These are phyloP conservation scores for Blakeslea trispora DNA, from an alignment of 371 early-diverging fungal genomes.

Conservation along the genomic window DNA sequence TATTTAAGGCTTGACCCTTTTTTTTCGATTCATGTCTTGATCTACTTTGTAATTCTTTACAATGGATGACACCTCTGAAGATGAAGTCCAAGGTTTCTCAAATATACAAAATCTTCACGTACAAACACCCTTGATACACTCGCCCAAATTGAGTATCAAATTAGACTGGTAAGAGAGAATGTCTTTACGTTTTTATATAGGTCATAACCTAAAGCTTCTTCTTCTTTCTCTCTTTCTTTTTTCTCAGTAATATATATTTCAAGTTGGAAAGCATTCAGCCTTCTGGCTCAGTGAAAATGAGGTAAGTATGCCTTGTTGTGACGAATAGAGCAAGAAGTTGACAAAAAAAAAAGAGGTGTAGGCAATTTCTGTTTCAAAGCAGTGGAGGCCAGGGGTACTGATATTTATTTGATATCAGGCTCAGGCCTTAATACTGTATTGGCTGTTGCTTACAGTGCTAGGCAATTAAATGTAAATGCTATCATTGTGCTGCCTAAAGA, in stretches of 20 bases:
- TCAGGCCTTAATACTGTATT: constrained; percentile 73
- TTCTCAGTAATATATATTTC: constrained; percentile 64
- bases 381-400: constrained; percentile 48
- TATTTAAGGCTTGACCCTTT: background rate
- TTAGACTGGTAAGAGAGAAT: constrained; percentile 47
- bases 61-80: constrained; percentile 48
- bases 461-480: constrained; percentile 60
- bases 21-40: background rate
- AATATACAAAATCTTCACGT: constrained; percentile 44
- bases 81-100: constrained; percentile 30
- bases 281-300: constrained; percentile 74
- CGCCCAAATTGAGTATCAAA: constrained; percentile 42
- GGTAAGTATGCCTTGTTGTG: too few species aligned
- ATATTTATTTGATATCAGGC: constrained; percentile 61
- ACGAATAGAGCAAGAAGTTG: background rate
- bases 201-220: too few species aligned
- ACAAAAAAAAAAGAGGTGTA: constrained; percentile 51
- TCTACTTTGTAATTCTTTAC: background rate
- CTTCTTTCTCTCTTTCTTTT: background rate
- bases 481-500: constrained; percentile 63
- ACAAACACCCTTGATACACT: constrained; percentile 49
- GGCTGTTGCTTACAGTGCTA: constrained; percentile 69
- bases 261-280: constrained; percentile 79
- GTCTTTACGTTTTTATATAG: too few species aligned
- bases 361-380: constrained; percentile 65